phyloP scores from a whole-genome alignment of 2,329 filamentous ascomycete genomes.

The Aureobasidium sp. region DNA sequence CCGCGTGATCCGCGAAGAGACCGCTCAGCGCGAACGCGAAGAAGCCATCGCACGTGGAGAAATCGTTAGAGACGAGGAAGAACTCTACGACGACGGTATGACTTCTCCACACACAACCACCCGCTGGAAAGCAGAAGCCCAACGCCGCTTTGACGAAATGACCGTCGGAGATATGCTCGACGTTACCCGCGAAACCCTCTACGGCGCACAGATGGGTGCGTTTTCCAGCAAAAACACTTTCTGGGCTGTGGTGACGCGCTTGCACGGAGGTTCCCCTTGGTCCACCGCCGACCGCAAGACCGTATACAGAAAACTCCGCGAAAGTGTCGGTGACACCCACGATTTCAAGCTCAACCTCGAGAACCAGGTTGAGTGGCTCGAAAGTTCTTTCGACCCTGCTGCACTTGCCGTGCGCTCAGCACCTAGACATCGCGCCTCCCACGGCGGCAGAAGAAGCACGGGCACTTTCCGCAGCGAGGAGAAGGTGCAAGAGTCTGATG shows the following conservation, averaged over 20 bases:
- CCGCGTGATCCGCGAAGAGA: conserved; percentile 4
- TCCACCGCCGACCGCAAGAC: conserved; percentile 12
- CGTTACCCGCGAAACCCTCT: conserved; percentile 14
- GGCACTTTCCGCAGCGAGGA: neutral
- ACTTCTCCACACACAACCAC: neutral
- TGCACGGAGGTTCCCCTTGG: neutral
- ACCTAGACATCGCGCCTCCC: neutral
- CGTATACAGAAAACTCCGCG: conserved; percentile 1
- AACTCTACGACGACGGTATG: neutral
- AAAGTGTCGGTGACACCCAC: neutral
- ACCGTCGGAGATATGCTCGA: conserved; percentile 16
- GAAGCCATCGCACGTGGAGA: neutral
- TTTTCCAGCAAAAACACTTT: conserved; percentile 10
- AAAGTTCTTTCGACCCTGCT: neutral
- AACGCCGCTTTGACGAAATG: conserved; percentile 11
- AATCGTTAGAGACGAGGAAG: neutral
- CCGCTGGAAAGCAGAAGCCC: neutral
- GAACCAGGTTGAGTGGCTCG: neutral
- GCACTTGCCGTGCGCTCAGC: neutral
- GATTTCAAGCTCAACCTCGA: conserved; percentile 5
- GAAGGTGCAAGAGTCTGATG: conserved; percentile 9
- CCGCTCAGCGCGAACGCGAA: conserved; percentile 21
- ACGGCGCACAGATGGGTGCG: conserved; percentile 1
- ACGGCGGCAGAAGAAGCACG: neutral
- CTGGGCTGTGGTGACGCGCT: conserved; percentile 7